A percentile compares a stretch with the other conserved stretches of the same genome.
These are phyloP conservation scores for Scenedesmus sp. DNA, from an alignment of 163 green algal genomes.

Conservation along the genomic window DNA sequence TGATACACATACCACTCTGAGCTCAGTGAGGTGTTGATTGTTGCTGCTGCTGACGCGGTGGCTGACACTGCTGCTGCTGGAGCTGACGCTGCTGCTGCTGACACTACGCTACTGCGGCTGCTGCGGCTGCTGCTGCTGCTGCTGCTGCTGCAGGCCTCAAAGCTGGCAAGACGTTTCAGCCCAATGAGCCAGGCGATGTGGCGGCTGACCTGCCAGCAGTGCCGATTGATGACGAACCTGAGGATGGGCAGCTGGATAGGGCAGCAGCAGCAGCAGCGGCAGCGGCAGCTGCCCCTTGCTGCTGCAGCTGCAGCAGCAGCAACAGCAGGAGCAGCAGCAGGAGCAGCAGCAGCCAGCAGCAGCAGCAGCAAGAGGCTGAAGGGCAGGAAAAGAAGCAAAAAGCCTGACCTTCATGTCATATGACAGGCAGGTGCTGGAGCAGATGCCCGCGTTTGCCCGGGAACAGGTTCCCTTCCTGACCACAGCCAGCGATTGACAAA, in stretches of 20 bases:
- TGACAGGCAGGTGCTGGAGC: background rate
- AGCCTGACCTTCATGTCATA: slow-evolving; percentile 25
- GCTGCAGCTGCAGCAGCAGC: background rate
- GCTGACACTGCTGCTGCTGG: no score
- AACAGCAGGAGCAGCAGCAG: slow-evolving; percentile 11
- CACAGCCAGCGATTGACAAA: background rate
- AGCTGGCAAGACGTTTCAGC: no score
- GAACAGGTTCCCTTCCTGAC: slow-evolving; percentile 21
- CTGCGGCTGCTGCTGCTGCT: no score
- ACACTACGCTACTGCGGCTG: no score
- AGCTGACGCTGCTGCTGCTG: background rate
- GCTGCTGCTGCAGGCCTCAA: no score
- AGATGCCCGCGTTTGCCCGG: slow-evolving; percentile 8
- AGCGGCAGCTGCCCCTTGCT: background rate
- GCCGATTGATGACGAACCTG: no score
- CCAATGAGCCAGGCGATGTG: no score
- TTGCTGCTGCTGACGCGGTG: no score
- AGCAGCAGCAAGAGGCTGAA: background rate
- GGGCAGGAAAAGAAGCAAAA: background rate
- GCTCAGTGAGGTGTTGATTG: no score
- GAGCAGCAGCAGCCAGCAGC: background rate
- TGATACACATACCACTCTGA: no score
- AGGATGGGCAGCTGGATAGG: no score
- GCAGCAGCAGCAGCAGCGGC: slow-evolving; percentile 22
- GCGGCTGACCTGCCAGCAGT: no score